Base-by-base conservation (phyloP, 192 early-diverging fungal species). In the Phycomyces blakesleeanus region DNA sequence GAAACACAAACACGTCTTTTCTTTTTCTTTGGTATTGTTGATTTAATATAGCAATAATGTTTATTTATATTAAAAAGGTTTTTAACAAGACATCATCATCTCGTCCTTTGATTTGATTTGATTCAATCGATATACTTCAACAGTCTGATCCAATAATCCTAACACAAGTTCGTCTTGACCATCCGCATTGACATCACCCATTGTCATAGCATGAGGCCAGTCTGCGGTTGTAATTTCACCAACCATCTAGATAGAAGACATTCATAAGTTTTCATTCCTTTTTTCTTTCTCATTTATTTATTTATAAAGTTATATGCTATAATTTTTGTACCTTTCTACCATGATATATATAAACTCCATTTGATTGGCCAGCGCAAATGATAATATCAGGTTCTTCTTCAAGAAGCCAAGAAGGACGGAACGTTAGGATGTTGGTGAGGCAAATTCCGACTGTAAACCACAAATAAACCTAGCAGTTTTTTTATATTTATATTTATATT, bases 101-200 rank as follows among this genome's bases (percentile, higher is more conserved):
- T 34, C 7, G 29, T 34, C 29, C 7, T 34, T 34, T 34, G 29
- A n/a, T n/a, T n/a, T n/a, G n/a, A n/a, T 34, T 34, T 34, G 29
- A 34, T 61, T 54, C 57, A 38, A 68, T 50, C 34, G 52, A 63
- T 62, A 69, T 6, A 76, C 67, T 55, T 68, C 66, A 18, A 76
- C 59, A 12, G 58, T 63, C 26, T 69, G 61, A 58, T 76, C 64
- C 25, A 73, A 27, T 18, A 73, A 39, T 2, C 75, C 75, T 18
- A 76, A 24, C 27, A 76, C 67, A n/a, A 76, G 51, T 47, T 69
- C 71, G 52, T 72, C 71, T 49, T 66, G 37, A 8, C 67, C 75
- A 53, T 72, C 71, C 10, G 44, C 63, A 51, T 76, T 62, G 5
- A 73, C 67, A 59, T 76, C 75, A 6, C 67, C 75, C 2, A 72